Conservation (phyloP, 495 filamentous ascomycete genomes). For the Ascobolus immersus region DNA sequence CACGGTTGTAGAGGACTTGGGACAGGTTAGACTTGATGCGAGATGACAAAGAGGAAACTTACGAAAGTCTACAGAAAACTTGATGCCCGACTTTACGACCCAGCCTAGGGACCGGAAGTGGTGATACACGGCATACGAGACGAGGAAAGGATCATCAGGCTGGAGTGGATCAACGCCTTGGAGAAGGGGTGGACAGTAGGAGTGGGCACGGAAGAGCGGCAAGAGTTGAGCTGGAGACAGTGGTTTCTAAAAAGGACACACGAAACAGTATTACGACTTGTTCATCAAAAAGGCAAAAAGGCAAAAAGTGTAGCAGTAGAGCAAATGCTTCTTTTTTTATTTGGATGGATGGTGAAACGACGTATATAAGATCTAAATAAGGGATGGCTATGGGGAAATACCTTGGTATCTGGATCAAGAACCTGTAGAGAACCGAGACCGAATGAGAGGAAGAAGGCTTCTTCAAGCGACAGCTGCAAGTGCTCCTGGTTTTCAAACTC, state of each 20-base stretch:
- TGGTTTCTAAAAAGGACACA: slow-evolving; percentile 12
- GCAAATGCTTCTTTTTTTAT: slow-evolving; percentile 1
- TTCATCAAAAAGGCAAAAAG: slow-evolving; percentile 3
- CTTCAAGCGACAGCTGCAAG: slow-evolving; percentile 67
- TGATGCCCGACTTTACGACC: slow-evolving; percentile 81
- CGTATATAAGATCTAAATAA: too few species aligned
- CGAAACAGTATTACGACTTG: too few species aligned
- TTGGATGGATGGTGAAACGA: not conserved
- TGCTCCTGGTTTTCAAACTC: slow-evolving; percentile 56
- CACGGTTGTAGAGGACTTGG: slow-evolving; percentile 63
- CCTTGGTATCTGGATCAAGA: slow-evolving; percentile 26
- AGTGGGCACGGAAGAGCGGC: slow-evolving; percentile 36
- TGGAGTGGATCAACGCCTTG: slow-evolving; percentile 17
- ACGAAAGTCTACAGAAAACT: slow-evolving; percentile 74
- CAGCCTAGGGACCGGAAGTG: slow-evolving; percentile 92
- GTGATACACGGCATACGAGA: slow-evolving; percentile 75
- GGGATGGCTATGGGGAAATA: slow-evolving; percentile 10
- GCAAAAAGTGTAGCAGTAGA: slow-evolving; percentile 12
- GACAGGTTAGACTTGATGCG: not conserved
- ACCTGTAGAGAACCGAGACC: slow-evolving; percentile 53
- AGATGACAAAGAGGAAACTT: slow-evolving; percentile 2
- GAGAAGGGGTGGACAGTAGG: slow-evolving; percentile 36
- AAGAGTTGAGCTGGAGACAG: slow-evolving; percentile 31
- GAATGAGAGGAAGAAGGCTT: slow-evolving; percentile 78
- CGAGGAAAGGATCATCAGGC: slow-evolving; percentile 59